Evolutionary conservation across 495 filamentous ascomycete species (phyloP), one percentile per base, ranked within the genome.

Genomic region (Penicillium mononematosum): DNA sequence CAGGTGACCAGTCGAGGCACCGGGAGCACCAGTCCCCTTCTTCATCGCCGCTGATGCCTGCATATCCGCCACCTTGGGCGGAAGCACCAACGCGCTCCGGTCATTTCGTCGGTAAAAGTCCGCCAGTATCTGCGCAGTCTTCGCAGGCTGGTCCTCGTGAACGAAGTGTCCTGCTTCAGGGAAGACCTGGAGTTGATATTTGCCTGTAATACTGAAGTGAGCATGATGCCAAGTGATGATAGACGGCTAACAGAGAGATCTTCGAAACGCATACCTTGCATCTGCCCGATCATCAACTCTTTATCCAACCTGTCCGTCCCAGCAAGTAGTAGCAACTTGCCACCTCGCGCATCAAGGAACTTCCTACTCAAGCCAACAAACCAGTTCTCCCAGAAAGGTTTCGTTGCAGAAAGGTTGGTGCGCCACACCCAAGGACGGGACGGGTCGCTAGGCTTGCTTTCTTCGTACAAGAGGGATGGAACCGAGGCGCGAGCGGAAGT

Each of bases 91-190:
- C 1, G 87, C 83, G 61, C 83, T 88, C 48, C 92, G 79, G 71
- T 97, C 92, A 70, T 98, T 98, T 29, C 94, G 76, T 61, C 85
- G 87, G 64, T 92, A 90, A 63, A 99, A 98, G 67, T 98, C 95
- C 3, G 88, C 91, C 50, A 98, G 71, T 25, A 85, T 81, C 61
- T 83, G 82, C 5, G 95, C 94, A 27, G 87, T 92, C 76, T 91
- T 95, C 58, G 88, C 86, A 1, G 95, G 91, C 53, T 91, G 81
- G 70, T 99, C 94, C 71, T 99, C 94, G 58, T 98, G 95, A 47
- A 99, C 82, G 63, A 97, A 98, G 70, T 98, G 94, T 0, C 94
- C 94, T 6, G 92, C 92, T 71, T 96, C 90, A 0, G 95, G 95
- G 58, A 98, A 86, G 17, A 99, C 92, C 51, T 96, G 87, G 17